Percentiles rank a stretch among this genome's conserved stretches.
Conservation (phyloP, 2,329 filamentous ascomycete species). For the Sarocladium oryzae region DNA sequence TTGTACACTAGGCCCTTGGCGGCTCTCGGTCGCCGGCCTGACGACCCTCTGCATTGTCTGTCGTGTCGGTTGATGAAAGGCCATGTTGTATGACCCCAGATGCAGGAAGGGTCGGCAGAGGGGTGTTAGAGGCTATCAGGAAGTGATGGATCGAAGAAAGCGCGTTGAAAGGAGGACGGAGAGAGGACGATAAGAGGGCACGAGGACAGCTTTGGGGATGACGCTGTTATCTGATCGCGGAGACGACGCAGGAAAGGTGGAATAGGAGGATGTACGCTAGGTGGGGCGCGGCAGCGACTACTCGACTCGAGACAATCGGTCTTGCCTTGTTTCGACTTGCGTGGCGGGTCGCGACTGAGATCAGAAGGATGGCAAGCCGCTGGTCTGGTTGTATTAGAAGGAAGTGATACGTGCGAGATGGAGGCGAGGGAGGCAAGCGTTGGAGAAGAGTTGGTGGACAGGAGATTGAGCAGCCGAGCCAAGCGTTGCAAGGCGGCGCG, state of each 20-base stretch:
- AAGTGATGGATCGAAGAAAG: background rate
- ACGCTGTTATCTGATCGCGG: slow-evolving; percentile 9
- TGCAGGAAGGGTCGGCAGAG: background rate
- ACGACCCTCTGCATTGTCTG: slow-evolving; percentile 43
- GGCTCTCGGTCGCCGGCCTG: slow-evolving; percentile 33
- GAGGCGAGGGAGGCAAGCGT: background rate
- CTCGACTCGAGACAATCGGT: slow-evolving; percentile 3
- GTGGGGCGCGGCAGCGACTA: slow-evolving; percentile 6
- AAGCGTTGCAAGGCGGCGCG: background rate
- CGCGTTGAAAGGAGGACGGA: slow-evolving; percentile 14
- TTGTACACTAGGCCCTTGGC: slow-evolving; percentile 21
- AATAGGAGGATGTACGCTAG: slow-evolving; percentile 1
- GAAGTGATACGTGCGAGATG: background rate
- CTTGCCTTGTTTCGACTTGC: slow-evolving; percentile 2
- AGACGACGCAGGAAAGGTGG: slow-evolving; percentile 4
- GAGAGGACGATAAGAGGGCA: slow-evolving; percentile 13
- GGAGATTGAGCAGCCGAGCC: background rate
- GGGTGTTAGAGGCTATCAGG: background rate
- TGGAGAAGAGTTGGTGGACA: background rate
- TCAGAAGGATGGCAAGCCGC: background rate
- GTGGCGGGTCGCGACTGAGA: slow-evolving; percentile 2
- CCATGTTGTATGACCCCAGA: slow-evolving; percentile 31
- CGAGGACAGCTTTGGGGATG: slow-evolving; percentile 6
- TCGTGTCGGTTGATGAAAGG: slow-evolving; percentile 54
- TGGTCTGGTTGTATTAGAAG: background rate